Conservation (phyloP, 257 asterid species). For the Jacaranda copaia region DNA sequence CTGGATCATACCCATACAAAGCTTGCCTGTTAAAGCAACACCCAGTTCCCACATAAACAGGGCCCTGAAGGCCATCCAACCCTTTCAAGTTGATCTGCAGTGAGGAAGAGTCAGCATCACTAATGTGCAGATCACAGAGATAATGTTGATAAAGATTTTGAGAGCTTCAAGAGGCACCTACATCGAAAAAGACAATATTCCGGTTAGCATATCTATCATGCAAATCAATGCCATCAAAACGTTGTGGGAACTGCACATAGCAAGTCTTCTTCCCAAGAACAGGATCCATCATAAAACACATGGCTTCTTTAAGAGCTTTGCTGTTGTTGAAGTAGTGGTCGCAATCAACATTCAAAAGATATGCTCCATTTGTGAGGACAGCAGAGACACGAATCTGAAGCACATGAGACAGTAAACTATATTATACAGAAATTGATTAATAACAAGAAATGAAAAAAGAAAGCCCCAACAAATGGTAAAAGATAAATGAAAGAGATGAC, state of each 20-base stretch:
- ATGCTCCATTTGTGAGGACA: constrained; percentile 78
- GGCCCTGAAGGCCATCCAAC: constrained; percentile 67
- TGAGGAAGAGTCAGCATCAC: constrained; percentile 13
- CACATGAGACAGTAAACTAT: constrained; percentile 14
- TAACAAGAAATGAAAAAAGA: constrained; percentile 9
- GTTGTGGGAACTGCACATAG: constrained; percentile 78
- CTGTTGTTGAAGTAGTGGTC: constrained; percentile 65
- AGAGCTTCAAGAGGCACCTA: constrained; percentile 32
- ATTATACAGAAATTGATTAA: background rate
- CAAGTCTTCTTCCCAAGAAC: constrained; percentile 69
- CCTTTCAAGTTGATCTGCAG: constrained; percentile 67
- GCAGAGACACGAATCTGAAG: constrained; percentile 78
- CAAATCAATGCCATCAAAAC: constrained; percentile 79
- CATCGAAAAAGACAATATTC: constrained; percentile 60
- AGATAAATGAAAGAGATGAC: background rate
- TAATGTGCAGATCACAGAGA: background rate
- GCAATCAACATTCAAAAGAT: constrained; percentile 72
- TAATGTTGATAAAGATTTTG: background rate
- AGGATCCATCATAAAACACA: constrained; percentile 80
- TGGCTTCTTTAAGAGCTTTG: constrained; percentile 77
- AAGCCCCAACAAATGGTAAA: background rate
- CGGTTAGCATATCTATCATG: constrained; percentile 83
- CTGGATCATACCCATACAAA: constrained; percentile 63
- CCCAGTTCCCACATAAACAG: constrained; percentile 69
- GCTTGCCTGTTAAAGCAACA: constrained; percentile 64